Base-by-base conservation (phyloP, 2,329 filamentous ascomycete species). In the Dactylonectria macrodidyma region DNA sequence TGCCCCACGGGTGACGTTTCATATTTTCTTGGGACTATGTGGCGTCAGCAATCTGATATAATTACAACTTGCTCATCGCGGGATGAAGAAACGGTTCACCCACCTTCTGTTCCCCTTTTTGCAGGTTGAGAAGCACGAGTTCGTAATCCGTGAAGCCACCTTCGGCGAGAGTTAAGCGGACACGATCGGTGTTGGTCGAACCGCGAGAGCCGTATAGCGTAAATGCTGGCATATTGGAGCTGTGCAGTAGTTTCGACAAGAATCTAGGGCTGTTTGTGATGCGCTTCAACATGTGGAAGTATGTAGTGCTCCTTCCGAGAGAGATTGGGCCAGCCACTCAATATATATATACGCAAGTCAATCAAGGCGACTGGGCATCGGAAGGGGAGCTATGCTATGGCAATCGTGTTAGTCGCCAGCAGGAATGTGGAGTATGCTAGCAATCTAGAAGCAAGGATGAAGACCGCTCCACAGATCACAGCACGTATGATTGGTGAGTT, bases 91-190 rank as follows among this genome's bases (percentile, higher is more conserved):
- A 71, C 22, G 19, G 52, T 56, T 68, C 48, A 73, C 73, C 1
- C 41, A 83, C 82, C 75, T 83, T 84, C 71, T 84, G 82, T 59
- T 84, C 82, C 9, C 81, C 78, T 51, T 81, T 81, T 64, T 74
- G 71, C 16, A 84, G 73, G 69, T 83, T 79, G 61, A 84, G 51
- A 69, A 77, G 60, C 16, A 82, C 80, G 41, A 81, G 57, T 44
- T 84, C 78, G 60, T 81, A 84, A 68, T 84, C 81, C 11, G 79
- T 82, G 69, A 84, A 82, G 72, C 82, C 81, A 59, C 79, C 82
- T 73, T 84, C 82, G 51, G 81, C 82, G 44, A 84, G 80, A 57
- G 81, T 82, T 63, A 83, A 73, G 59, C 79, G 81, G 62, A 84
- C 81, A 66, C 82, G 81, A 65, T 84, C 81, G 12, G 81, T 82